Evolutionary conservation across 345 rosid genomes (phyloP).

Genomic region (Dovyalis caffra): DNA sequence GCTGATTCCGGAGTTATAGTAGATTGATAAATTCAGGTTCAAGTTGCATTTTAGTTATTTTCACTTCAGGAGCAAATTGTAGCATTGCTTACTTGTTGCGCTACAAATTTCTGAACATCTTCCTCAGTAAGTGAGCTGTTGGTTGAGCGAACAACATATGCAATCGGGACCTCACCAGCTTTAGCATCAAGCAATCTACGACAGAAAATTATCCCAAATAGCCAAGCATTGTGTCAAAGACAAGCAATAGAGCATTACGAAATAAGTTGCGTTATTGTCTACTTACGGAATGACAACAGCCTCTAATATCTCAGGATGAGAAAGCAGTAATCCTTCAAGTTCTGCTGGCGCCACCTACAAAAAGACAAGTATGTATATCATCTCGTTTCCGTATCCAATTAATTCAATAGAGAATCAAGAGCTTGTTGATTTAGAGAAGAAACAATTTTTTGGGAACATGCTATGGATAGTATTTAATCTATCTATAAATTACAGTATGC

Average conservation of each 20-base stretch:
- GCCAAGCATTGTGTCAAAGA: not conserved
- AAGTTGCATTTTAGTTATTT: not conserved
- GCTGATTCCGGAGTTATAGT: not conserved
- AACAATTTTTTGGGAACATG: too few species aligned
- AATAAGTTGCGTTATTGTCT: not conserved
- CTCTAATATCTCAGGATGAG: too few species aligned
- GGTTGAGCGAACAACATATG: slow-evolving; percentile 68
- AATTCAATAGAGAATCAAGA: not conserved
- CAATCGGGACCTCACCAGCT: slow-evolving; percentile 89
- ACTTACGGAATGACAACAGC: slow-evolving; percentile 93
- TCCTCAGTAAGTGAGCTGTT: slow-evolving; percentile 60
- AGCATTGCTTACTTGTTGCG: slow-evolving; percentile 53
- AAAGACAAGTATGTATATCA: not conserved
- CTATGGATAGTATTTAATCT: too few species aligned
- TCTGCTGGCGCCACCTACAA: slow-evolving; percentile 93
- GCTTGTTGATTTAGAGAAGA: not conserved
- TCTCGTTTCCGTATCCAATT: not conserved
- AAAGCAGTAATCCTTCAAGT: slow-evolving; percentile 92
- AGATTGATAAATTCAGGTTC: not conserved
- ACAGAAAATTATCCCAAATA: not conserved
- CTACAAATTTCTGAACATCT: slow-evolving; percentile 62
- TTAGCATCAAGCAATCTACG: slow-evolving; percentile 74
- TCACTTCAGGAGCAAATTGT: not conserved
- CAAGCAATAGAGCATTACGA: not conserved
- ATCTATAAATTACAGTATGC: not conserved